Base-by-base conservation (phyloP, 805 yeast species). In the Starmerella floris region DNA sequence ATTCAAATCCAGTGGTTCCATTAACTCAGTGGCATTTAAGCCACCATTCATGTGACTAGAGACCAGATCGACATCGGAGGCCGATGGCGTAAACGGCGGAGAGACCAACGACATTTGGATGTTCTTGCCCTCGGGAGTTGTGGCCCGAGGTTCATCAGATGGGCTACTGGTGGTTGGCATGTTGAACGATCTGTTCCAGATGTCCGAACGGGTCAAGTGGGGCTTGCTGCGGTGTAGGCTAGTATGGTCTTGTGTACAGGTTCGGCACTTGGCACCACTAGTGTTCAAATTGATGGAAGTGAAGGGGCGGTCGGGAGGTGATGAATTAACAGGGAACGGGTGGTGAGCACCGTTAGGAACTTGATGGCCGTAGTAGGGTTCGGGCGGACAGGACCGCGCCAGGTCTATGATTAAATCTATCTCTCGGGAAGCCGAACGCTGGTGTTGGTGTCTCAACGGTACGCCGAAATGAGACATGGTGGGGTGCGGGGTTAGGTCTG, bases 21-120 rank as follows among this genome's bases (percentile, higher is more conserved):
- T 5, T 8, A 5, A 4, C 5, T 32, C 35, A 25, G 35, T 39
- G 20, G 35, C 37, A 19, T 20, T n/a, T 13, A 23, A 16, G 27
- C 30, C 32, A 13, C 38, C 33, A 17, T 30, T 20, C 30, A 13
- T 26, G 34, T 19, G 46, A 33, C 13, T 16, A 19, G 33, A 17
- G 22, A 11, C 39, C 33, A 55, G 48, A 21, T 55, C 52, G 17
- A 54, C 30, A 35, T 46, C 44, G 21, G 53, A 43, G 15, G 44
- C 37, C 16, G 45, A 42, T 4, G 63, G 63, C 22, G 62, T 57
- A 43, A 58, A 51, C 16, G 63, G 61, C n/a, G 63, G 63, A 21
- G 60, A 56, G 11, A 59, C 58, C 44, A 59, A 47, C 26, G 60
- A 53, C 63, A 59, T 59, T 23, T 46, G 37, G 30, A 45, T 43